Percentiles rank a stretch among this genome's conserved stretches.
These are phyloP conservation scores for Xylaria grammica DNA, from an alignment of 495 filamentous ascomycete species.

Conservation along the genomic window DNA sequence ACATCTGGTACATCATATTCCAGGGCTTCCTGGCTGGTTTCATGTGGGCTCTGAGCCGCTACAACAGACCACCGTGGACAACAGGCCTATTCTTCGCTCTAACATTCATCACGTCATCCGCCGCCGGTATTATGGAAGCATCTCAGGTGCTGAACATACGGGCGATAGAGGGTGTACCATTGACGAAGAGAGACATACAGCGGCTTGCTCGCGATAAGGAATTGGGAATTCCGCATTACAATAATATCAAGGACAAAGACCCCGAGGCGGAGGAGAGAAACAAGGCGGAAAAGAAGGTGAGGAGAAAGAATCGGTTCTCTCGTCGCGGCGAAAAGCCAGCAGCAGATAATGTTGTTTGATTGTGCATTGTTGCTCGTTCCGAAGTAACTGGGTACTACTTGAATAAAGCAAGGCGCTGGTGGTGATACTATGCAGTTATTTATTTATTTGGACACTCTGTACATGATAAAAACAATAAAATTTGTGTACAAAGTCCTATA, in stretches of 20 bases:
- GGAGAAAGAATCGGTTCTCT: slow-evolving; percentile 23
- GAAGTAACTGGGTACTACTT: not conserved
- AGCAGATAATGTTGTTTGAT: slow-evolving; percentile 2
- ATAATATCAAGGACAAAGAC: slow-evolving; percentile 59
- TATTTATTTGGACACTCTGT: too few relatives aligned
- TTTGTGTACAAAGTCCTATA: too few relatives aligned
- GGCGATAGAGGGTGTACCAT: slow-evolving; percentile 66
- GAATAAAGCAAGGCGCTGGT: slow-evolving; percentile 19
- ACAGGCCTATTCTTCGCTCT: slow-evolving; percentile 76
- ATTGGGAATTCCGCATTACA: slow-evolving; percentile 56
- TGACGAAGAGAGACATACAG: slow-evolving; percentile 50
- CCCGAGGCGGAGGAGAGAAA: slow-evolving; percentile 47
- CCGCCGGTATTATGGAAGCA: slow-evolving; percentile 72
- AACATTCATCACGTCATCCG: slow-evolving; percentile 68
- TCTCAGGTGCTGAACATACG: slow-evolving; percentile 69
- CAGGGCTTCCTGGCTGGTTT: slow-evolving; percentile 71
- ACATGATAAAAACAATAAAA: too few relatives aligned
- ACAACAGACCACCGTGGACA: slow-evolving; percentile 71
- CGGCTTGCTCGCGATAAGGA: slow-evolving; percentile 53
- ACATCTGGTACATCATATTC: slow-evolving; percentile 76
- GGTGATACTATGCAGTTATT: not conserved
- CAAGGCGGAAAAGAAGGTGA: slow-evolving; percentile 33
- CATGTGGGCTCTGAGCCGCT: slow-evolving; percentile 81
- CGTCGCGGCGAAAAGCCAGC: slow-evolving; percentile 3
- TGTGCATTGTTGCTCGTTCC: not conserved